A percentile compares a stretch with the other conserved stretches of the same genome.
phyloP scores from a whole-genome alignment of 2,329 filamentous ascomycete genomes.

The Nothopassalora personata region DNA sequence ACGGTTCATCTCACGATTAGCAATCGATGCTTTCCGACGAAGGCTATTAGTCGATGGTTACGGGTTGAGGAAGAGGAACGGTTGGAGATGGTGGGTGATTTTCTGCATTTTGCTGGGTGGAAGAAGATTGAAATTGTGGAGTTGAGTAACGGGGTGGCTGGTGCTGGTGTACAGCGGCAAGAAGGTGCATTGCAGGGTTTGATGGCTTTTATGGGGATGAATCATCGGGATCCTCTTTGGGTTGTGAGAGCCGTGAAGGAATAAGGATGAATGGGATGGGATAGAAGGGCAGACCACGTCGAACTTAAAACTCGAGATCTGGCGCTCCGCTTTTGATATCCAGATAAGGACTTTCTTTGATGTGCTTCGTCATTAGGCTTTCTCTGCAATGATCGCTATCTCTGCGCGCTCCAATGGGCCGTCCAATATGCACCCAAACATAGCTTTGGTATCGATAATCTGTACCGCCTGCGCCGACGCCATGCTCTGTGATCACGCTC shows the following conservation, averaged over 20 bases:
- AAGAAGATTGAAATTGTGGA: slow-evolving; percentile 50
- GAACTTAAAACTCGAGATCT: too few relatives aligned
- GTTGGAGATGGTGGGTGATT: slow-evolving; percentile 49
- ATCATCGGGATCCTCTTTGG: slow-evolving; percentile 40
- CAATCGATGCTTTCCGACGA: slow-evolving; percentile 51
- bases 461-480: neutral
- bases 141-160: slow-evolving; percentile 38
- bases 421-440: neutral
- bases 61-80: slow-evolving; percentile 43
- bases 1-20: slow-evolving; percentile 48
- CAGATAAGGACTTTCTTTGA: too few relatives aligned
- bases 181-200: slow-evolving; percentile 25
- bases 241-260: slow-evolving; percentile 38
- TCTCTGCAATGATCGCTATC: neutral
- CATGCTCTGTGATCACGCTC: neutral
- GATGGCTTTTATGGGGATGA: slow-evolving; percentile 32
- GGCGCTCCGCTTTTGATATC: too few relatives aligned
- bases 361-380: neutral
- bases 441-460: neutral
- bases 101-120: slow-evolving; percentile 49
- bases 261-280: neutral
- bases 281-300: too few relatives aligned
- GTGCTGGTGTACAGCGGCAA: neutral
- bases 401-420: neutral
- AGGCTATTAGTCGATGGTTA: slow-evolving; percentile 48